A percentile compares a stretch with the other conserved stretches of the same genome.
Conservation (phyloP, 768 basidiomycete genomes). For the Rhizopogon vulgaris region DNA sequence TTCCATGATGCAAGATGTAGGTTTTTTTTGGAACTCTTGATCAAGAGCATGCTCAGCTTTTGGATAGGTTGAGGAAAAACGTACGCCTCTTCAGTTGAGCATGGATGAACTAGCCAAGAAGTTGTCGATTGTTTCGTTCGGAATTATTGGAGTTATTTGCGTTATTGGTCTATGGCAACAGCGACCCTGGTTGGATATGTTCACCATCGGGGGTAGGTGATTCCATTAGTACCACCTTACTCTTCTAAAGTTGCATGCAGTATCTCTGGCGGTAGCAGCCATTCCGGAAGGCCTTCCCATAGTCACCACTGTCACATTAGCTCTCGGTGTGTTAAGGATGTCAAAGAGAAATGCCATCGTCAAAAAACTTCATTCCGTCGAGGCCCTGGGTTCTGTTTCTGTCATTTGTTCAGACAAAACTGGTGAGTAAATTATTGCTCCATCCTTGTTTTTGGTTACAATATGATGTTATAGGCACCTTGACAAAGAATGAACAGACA, state of each 20-base stretch:
- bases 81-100: slow-evolving; percentile 85
- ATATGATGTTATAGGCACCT: slow-evolving; percentile 48
- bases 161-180: slow-evolving; percentile 83
- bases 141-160: slow-evolving; percentile 91
- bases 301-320: slow-evolving; percentile 95
- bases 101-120: slow-evolving; percentile 98
- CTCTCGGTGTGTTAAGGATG: slow-evolving; percentile 91
- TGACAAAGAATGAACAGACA: slow-evolving; percentile 95
- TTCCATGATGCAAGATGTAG: slow-evolving; percentile 95
- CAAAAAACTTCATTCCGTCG: slow-evolving; percentile 93
- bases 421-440: slow-evolving; percentile 36
- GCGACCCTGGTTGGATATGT: slow-evolving; percentile 94
- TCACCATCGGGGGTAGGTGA: slow-evolving; percentile 89
- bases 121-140: slow-evolving; percentile 85
- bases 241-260: slow-evolving; percentile 34
- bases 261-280: slow-evolving; percentile 96
- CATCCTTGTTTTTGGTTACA: background rate
- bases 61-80: slow-evolving; percentile 68
- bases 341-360: slow-evolving; percentile 93
- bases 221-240: background rate
- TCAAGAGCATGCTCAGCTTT: background rate
- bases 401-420: slow-evolving; percentile 99
- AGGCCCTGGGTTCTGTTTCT: slow-evolving; percentile 90
- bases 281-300: slow-evolving; percentile 97
- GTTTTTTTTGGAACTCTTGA: slow-evolving; percentile 8